Conservation (phyloP, 1,284 basidiomycete genomes). For the Ganoderma boninense region DNA sequence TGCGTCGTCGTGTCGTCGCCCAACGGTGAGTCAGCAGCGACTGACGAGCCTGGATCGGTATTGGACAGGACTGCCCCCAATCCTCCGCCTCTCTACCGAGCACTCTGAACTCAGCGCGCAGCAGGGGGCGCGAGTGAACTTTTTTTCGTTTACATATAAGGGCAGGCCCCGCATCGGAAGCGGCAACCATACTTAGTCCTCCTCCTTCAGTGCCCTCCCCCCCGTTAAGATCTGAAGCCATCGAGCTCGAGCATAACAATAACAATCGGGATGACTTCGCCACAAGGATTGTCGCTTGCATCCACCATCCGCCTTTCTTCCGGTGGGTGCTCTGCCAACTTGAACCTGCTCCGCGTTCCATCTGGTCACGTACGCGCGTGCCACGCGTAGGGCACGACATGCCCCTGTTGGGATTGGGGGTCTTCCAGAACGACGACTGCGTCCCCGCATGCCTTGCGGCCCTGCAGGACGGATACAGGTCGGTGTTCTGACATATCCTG, state of each 20-base stretch:
- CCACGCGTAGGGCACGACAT: slow-evolving; percentile 48
- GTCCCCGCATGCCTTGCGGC: slow-evolving; percentile 68
- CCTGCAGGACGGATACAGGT: slow-evolving; percentile 69
- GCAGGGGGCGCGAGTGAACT: too few species aligned
- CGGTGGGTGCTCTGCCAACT: slow-evolving; percentile 10
- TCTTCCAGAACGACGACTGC: slow-evolving; percentile 75
- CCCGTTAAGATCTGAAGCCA: too few species aligned
- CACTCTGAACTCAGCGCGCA: too few species aligned
- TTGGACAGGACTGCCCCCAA: neutral
- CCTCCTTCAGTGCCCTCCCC: too few species aligned
- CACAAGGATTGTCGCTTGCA: slow-evolving; percentile 12
- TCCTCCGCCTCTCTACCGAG: neutral
- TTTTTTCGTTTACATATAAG: too few species aligned
- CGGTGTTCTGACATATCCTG: neutral
- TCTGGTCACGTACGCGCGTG: too few species aligned
- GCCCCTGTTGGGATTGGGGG: slow-evolving; percentile 82
- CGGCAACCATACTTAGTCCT: too few species aligned
- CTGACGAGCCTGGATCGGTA: neutral
- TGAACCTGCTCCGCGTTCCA: neutral
- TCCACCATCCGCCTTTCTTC: slow-evolving; percentile 21
- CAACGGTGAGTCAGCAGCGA: neutral
- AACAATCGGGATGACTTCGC: too few species aligned
- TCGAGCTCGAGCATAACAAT: too few species aligned
- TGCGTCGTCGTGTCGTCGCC: too few species aligned
- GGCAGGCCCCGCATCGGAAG: too few species aligned